Percentiles rank a stretch among this genome's conserved stretches.
Conservation (phyloP, 305 asterid genomes). For the Fraxinus velutina region DNA sequence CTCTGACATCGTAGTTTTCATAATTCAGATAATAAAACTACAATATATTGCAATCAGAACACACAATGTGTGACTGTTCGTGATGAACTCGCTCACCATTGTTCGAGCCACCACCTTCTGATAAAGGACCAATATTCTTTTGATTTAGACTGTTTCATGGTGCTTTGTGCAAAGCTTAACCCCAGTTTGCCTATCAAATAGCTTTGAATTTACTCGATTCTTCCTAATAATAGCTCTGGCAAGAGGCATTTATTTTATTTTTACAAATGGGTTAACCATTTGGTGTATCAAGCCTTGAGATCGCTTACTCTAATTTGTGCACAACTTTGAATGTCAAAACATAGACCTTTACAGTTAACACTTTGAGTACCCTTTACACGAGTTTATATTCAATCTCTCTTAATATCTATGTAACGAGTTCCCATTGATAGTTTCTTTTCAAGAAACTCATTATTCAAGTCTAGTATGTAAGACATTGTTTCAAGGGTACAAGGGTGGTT, state of each 20-base stretch:
- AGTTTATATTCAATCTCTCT: neutral
- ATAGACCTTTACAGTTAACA: conserved; percentile 33
- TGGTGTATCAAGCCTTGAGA: neutral
- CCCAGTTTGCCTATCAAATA: conserved; percentile 39
- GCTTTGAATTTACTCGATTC: conserved; percentile 44
- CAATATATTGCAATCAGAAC: neutral
- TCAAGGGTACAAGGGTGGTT: neutral
- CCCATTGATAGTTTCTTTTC: neutral
- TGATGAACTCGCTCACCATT: neutral
- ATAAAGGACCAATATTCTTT: neutral
- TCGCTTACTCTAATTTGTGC: neutral
- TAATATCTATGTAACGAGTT: neutral
- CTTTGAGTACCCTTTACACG: neutral
- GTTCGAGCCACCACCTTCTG: neutral
- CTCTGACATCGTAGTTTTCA: conserved; percentile 17
- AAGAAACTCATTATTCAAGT: neutral
- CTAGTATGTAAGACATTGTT: neutral
- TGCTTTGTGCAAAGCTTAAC: neutral
- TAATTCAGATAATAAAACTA: neutral
- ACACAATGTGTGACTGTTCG: neutral
- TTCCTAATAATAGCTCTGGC: conserved; percentile 52
- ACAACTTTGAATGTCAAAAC: conserved; percentile 27
- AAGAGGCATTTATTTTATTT: neutral
- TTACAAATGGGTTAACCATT: neutral
- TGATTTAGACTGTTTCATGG: neutral